phyloP scores from a whole-genome alignment of 108 stramenopile genomes.

The Phaeodactylum tricornutum region DNA sequence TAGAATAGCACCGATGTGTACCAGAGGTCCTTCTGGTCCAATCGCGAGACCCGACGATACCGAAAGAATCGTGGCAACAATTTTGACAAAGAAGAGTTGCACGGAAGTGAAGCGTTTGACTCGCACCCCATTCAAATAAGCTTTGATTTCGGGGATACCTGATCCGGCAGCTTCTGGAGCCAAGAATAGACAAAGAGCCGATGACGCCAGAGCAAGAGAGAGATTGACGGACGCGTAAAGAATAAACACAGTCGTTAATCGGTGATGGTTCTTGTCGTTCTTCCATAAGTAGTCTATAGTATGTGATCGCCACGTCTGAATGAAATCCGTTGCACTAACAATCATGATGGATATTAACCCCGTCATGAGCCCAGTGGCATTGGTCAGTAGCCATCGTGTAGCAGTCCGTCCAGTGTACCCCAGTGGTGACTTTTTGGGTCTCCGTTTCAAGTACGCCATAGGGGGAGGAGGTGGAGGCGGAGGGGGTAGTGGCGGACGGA shows the following conservation, averaged over 20 bases:
- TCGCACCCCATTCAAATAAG: constrained; percentile 74
- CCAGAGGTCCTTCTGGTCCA: constrained; percentile 80
- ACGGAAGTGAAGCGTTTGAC: constrained; percentile 29
- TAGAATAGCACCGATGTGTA: constrained; percentile 66
- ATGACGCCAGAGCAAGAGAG: constrained; percentile 3
- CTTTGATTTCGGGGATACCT: constrained; percentile 82
- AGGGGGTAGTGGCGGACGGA: not conserved
- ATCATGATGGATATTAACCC: constrained; percentile 17
- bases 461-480: not conserved
- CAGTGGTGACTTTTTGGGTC: not conserved
- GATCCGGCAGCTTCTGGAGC: constrained; percentile 50
- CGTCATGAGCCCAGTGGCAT: constrained; percentile 11
- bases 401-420: constrained; percentile 13
- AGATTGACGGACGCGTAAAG: constrained; percentile 4
- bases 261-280: not conserved
- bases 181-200: constrained; percentile 12
- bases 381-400: constrained; percentile 20
- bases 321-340: constrained; percentile 2
- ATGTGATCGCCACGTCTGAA: not conserved
- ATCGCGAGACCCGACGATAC: constrained; percentile 58
- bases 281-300: constrained; percentile 1
- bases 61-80: constrained; percentile 57
- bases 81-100: constrained; percentile 30
- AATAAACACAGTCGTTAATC: constrained; percentile 6
- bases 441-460: not conserved